These are phyloP conservation scores for Fusarium setosum DNA, from an alignment of 2,329 filamentous ascomycete species.

Conservation along the genomic window DNA sequence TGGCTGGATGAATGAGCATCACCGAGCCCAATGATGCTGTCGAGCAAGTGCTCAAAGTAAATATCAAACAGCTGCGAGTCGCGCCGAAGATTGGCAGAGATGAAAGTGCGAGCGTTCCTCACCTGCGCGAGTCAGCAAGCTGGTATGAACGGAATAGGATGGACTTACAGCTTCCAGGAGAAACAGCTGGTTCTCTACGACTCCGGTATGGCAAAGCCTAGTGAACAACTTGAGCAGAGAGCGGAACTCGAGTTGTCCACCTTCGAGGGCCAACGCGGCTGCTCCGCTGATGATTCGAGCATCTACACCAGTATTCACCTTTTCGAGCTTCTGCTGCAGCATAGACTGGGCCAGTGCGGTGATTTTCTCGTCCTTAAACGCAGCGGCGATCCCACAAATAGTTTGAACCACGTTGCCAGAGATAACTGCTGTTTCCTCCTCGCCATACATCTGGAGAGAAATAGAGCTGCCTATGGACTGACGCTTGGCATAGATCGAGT, in stretches of 20 bases:
- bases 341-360: conserved; percentile 93
- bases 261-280: conserved; percentile 80
- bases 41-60: conserved; percentile 85
- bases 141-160: neutral
- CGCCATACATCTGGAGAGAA: conserved; percentile 78
- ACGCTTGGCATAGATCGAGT: conserved; percentile 63
- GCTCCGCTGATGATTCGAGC: conserved; percentile 87
- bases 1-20: conserved; percentile 82
- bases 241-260: conserved; percentile 84
- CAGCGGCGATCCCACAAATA: conserved; percentile 88
- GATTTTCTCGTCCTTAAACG: conserved; percentile 89
- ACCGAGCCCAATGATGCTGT: conserved; percentile 89
- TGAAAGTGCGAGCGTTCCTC: conserved; percentile 80
- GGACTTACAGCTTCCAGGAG: conserved; percentile 77
- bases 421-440: conserved; percentile 81
- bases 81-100: conserved; percentile 76
- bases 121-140: conserved; percentile 59
- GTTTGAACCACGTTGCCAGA: conserved; percentile 94
- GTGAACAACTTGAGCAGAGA: conserved; percentile 87
- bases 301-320: conserved; percentile 84
- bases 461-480: conserved; percentile 80
- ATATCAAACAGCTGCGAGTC: conserved; percentile 83
- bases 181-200: conserved; percentile 73
- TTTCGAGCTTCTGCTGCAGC: conserved; percentile 94
- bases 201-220: conserved; percentile 78